Base-by-base conservation (phyloP, 2,329 filamentous ascomycete species). In the Chrysosporium keratinophilum region DNA sequence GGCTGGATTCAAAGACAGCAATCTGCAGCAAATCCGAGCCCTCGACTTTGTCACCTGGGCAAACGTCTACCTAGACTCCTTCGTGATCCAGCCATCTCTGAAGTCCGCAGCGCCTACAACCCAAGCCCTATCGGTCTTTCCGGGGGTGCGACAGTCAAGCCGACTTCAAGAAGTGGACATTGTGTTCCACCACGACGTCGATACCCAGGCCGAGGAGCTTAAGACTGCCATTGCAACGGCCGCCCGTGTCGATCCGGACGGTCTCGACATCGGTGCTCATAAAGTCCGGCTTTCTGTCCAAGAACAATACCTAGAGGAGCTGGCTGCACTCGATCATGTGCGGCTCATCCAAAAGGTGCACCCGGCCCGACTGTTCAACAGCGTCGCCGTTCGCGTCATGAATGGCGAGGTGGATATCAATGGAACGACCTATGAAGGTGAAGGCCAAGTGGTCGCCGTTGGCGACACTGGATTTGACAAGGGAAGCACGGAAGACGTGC, bases 381-480 rank as follows among this genome's bases (percentile, higher is more conserved):
- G 57, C 48, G 50, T 59, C 23, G 60, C 60, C 20, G 54, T 56
- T 9, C 39, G 52, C 3, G 55, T 62, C 50, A 44, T 62, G 15
- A 50, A 47, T 14, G 53, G 46, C n/a, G 54, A 58, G 10, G 43
- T 51, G 4, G 37, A 56, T 5, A 31, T 46, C 2, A 55, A 54
- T 34, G 50, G 43, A 12, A 51, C 43, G 1, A 31, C 43, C 14
- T 60, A 57, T 33, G 39, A 44, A 34, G 61, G 59, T 7, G 53
- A 57, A 35, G 57, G 59, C 20, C 57, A 63, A 52, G 52, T 62
- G 2, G 56, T 63, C 46, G 57, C 57, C 1, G 57, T 62, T 28
- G 57, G 54, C 15, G 61, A 63, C 42, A 63, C 58, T 2, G 61
- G 61, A 2, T 57, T 63, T 40, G 60, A 63, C 48, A 57, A 55